These are phyloP conservation scores for Clavariopsis aquatica DNA, from an alignment of 495 filamentous ascomycete species.

Conservation along the genomic window DNA sequence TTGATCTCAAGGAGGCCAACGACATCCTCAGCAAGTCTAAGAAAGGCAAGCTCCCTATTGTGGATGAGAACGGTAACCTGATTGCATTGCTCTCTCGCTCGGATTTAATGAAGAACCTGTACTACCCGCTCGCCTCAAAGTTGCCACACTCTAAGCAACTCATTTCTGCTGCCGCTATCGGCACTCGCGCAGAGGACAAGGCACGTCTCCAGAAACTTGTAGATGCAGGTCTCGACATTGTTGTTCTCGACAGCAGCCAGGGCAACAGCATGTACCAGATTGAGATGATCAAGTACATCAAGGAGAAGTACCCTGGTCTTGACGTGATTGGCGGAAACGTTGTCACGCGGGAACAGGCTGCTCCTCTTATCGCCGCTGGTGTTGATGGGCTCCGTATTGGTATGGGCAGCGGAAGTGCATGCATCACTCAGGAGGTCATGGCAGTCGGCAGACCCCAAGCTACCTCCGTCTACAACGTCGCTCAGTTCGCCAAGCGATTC, in stretches of 20 bases:
- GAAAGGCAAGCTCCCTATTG: slow-evolving; percentile 98
- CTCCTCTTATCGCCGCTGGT: slow-evolving; percentile 86
- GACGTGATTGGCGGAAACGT: slow-evolving; percentile 99
- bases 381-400: slow-evolving; percentile 97
- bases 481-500: slow-evolving; percentile 84
- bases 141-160: slow-evolving; percentile 96
- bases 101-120: slow-evolving; percentile 97
- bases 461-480: slow-evolving; percentile 84
- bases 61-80: slow-evolving; percentile 82
- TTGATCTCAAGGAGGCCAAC: slow-evolving; percentile 86
- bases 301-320: slow-evolving; percentile 76
- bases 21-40: slow-evolving; percentile 89
- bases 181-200: slow-evolving; percentile 92
- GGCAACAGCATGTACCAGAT: slow-evolving; percentile 97
- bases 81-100: slow-evolving; percentile 94
- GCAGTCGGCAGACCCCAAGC: slow-evolving; percentile 95
- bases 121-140: slow-evolving; percentile 96
- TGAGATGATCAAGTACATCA: slow-evolving; percentile 95
- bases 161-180: slow-evolving; percentile 91
- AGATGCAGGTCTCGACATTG: slow-evolving; percentile 93
- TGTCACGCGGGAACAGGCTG: slow-evolving; percentile 93
- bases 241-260: slow-evolving; percentile 92
- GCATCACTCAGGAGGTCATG: slow-evolving; percentile 99
- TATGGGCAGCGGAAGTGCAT: slow-evolving; percentile 97
- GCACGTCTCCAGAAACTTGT: slow-evolving; percentile 79